Conservation (phyloP, 2,329 filamentous ascomycete species). For the Geosmithia morbida region DNA sequence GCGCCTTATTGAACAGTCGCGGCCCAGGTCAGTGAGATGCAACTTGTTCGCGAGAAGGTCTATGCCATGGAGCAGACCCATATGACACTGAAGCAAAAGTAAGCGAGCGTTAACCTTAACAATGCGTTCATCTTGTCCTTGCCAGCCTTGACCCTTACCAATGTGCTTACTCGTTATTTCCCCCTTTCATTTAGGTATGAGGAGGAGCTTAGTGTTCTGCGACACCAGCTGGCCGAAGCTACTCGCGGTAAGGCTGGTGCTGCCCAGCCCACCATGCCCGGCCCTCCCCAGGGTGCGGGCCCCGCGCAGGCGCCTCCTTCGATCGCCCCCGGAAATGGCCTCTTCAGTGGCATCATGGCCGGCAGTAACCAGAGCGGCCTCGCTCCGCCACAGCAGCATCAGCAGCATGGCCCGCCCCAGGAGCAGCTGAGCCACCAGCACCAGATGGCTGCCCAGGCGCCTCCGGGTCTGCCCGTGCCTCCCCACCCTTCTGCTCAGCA, state of each 20-base stretch:
- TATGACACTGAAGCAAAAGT: slow-evolving; percentile 84
- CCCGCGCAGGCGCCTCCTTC: slow-evolving; percentile 77
- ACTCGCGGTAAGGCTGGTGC: slow-evolving; percentile 37
- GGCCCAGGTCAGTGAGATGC: slow-evolving; percentile 86
- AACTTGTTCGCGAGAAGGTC: slow-evolving; percentile 84
- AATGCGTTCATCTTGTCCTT: neutral
- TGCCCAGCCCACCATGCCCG: slow-evolving; percentile 44
- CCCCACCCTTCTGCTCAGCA: slow-evolving; percentile 50
- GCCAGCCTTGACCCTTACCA: neutral
- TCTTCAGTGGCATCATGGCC: slow-evolving; percentile 94
- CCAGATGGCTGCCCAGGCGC: slow-evolving; percentile 38
- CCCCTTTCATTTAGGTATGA: slow-evolving; percentile 56
- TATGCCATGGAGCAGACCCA: slow-evolving; percentile 87
- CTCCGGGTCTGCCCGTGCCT: slow-evolving; percentile 47
- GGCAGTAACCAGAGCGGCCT: slow-evolving; percentile 73
- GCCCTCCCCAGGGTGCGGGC: slow-evolving; percentile 59
- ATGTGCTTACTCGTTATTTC: slow-evolving; percentile 3
- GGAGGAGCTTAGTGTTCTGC: slow-evolving; percentile 73
- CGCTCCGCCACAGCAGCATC: slow-evolving; percentile 53
- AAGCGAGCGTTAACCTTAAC: slow-evolving; percentile 22
- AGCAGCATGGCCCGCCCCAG: slow-evolving; percentile 18
- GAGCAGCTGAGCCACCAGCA: slow-evolving; percentile 25
- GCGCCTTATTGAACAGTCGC: slow-evolving; percentile 46
- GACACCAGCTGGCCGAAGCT: slow-evolving; percentile 71
- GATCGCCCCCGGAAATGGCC: slow-evolving; percentile 78